Evolutionary conservation across 1,139 yeast genomes (phyloP), one percentile per base, ranked within the genome.

Genomic region (Yamadazyma buinensis): DNA sequence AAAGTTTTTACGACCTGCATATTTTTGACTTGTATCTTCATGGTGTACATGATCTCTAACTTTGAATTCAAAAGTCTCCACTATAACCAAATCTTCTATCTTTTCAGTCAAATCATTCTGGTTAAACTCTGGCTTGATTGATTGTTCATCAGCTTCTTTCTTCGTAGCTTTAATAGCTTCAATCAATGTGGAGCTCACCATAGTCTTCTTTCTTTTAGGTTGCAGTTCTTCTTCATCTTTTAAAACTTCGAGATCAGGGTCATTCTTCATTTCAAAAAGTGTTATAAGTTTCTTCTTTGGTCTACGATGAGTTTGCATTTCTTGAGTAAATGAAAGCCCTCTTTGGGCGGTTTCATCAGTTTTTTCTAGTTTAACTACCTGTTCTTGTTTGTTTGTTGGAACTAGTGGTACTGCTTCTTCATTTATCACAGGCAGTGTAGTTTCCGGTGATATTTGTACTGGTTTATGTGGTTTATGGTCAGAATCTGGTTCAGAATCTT

Each of bases 121-220:
- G 14, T 26, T 25, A 5, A 30, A n/a, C n/a, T 33, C 37, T 6
- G 6, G 13, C 5, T 12, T 6, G 39, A 64, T 64, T 13, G 55
- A 46, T 7, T 44, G 38, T 15, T 52, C 49, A 1, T 45, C 46
- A 2, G 62, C 64, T 30, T 49, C 44, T 33, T 55, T 49, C 38
- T 63, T 64, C 2, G 69, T 52, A 32, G 54, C 48, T 25, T 50
- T 48, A 3, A 67, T 51, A 1, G 73, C 73, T 38, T 64, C 66
- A 8, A 53, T 56, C 12, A 66, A 48, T 10, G 18, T 11, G 11
- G 20, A 10, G 22, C 15, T 22, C 7, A 15, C 20, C 6, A 20
- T 15, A 3, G 3, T 7, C 15, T 28, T 20, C 20, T 29, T 29
- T 17, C 23, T 25, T 28, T 36, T 36, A 3, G 15, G n/a, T 6